Evolutionary conservation across 2,329 filamentous ascomycete species (phyloP), one percentile per base, ranked within the genome.

Genomic region (Alternaria brassicae): DNA sequence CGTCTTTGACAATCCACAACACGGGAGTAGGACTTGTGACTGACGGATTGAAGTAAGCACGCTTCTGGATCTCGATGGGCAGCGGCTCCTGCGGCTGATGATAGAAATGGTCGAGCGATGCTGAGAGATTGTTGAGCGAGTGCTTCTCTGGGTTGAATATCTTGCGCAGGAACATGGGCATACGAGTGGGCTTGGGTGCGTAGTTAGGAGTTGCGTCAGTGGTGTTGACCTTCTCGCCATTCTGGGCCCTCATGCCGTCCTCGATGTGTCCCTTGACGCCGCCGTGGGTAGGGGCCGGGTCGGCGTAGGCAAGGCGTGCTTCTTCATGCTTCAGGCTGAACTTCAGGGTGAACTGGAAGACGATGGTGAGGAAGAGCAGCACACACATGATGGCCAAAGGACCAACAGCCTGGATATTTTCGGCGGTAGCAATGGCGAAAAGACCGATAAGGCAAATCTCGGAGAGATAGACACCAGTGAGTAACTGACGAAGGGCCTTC

Each of bases 381-480:
- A 81, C 55, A 53, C 77, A 72, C 74, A 81, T 80, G 48, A 82
- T 72, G 5, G 73, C 70, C 7, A 81, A 72, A n/a, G 81, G 81
- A 1, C 76, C 79, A 7, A 72, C 69, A 2, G 79, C 77, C 45
- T 74, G 72, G 1, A 40, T 62, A 50, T 71, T 72, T 1, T 77
- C 61, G 6, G 72, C 77, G 3, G 76, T 72, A 2, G 76, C 73
- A 39, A 81, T 80, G 23, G 77, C 79, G 60, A 83, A 80, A 17
- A 83, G 72, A 44, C 81, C 81, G 6, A 83, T 81, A 21, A 83
- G 71, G 58, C 81, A 82, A n/a, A 81, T 70, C 60, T 83, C 79
- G 8, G 80, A 80, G 4, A 84, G 72, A 55, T 83, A 84, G 15
- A 83, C 71, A 50, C 81, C 81, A 4, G 78, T 79, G 9, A 80